Conservation (phyloP, 306 rosid species). For the Macrotyloma uniflorum region DNA sequence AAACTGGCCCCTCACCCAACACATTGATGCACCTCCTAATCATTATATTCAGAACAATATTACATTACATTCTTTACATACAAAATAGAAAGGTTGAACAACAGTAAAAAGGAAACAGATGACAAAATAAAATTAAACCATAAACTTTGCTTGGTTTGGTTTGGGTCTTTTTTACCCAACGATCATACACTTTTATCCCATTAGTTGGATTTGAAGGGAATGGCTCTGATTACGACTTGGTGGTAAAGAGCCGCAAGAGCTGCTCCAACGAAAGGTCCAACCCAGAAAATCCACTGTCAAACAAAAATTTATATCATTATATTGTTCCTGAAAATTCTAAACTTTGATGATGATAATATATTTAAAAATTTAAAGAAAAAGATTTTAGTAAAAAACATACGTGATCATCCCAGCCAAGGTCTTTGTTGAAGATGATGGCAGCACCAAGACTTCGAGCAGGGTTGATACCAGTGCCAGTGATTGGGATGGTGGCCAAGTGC, state of each 20-base stretch:
- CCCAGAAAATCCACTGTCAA: conserved; percentile 60
- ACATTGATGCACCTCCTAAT: conserved; percentile 26
- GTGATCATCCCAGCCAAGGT: conserved; percentile 54
- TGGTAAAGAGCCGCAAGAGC: conserved; percentile 58
- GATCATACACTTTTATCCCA: background rate
- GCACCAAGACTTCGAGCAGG: conserved; percentile 57
- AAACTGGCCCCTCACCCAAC: conserved; percentile 32
- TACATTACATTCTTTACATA: conserved; percentile 43
- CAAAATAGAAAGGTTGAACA: background rate
- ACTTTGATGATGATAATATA: too few species aligned
- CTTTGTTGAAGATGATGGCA: conserved; percentile 49
- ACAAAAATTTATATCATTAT: background rate
- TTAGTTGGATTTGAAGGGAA: conserved; percentile 50
- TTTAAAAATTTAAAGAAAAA: background rate
- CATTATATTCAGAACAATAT: background rate
- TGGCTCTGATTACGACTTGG: conserved; percentile 57
- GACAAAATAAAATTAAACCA: background rate
- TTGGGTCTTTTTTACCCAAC: background rate
- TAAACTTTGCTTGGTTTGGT: conserved; percentile 22
- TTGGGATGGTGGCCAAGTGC: conserved; percentile 59
- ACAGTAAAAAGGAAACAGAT: background rate
- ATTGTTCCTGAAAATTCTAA: background rate
- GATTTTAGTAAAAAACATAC: conserved; percentile 1
- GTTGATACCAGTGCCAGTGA: conserved; percentile 56
- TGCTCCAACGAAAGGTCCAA: conserved; percentile 56